phyloP scores from a whole-genome alignment of 495 filamentous ascomycete species.

The Thermochaetoides thermophila region DNA sequence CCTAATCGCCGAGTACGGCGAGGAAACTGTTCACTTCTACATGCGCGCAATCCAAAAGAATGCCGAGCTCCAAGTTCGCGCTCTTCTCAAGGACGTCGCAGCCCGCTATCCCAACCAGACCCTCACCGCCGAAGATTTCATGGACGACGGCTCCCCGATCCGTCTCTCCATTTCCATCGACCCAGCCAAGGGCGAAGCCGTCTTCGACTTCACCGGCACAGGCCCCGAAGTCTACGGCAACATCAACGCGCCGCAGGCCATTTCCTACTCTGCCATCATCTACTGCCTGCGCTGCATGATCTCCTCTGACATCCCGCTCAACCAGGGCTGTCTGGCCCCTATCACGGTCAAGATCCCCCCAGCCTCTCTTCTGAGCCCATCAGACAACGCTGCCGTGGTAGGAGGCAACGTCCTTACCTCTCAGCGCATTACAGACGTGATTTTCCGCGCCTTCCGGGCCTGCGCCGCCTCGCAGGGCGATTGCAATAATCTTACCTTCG shows the following conservation, averaged over 20 bases:
- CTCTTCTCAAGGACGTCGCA: constrained; percentile 66
- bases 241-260: constrained; percentile 87
- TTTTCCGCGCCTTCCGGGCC: constrained; percentile 77
- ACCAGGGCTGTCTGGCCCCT: constrained; percentile 86
- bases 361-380: constrained; percentile 71
- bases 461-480: constrained; percentile 85
- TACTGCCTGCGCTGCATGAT: constrained; percentile 92
- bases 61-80: constrained; percentile 72
- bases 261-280: constrained; percentile 91
- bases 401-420: constrained; percentile 88
- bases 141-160: constrained; percentile 91
- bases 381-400: constrained; percentile 78
- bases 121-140: constrained; percentile 64
- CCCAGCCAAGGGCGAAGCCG: constrained; percentile 63
- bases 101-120: constrained; percentile 63
- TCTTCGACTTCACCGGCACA: constrained; percentile 84
- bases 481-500: constrained; percentile 82
- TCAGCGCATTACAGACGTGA: constrained; percentile 88
- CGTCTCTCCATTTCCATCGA: constrained; percentile 74
- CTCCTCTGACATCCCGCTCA: constrained; percentile 83
- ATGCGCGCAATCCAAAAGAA: constrained; percentile 91
- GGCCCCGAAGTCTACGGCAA: constrained; percentile 90
- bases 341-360: constrained; percentile 76
- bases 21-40: constrained; percentile 85
- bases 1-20: constrained; percentile 80